phyloP scores from a whole-genome alignment of 352 stramenopile species.

The Pythium utonaiense region DNA sequence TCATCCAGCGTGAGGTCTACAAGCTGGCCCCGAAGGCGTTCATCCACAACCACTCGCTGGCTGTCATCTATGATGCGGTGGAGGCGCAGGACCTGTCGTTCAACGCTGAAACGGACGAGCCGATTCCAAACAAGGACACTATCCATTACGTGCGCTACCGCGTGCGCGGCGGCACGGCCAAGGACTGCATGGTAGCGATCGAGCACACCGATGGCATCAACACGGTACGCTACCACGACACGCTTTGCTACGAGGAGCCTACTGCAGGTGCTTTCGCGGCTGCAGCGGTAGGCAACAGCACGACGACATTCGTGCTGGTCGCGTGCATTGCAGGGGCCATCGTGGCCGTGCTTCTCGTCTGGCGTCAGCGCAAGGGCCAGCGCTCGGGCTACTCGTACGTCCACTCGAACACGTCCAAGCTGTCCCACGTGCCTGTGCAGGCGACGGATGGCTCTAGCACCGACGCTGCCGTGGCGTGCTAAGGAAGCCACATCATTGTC shows the following conservation, averaged over 20 bases:
- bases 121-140: constrained; percentile 18
- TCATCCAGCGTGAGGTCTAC: constrained; percentile 45
- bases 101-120: constrained; percentile 14
- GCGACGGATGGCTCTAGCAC: constrained; percentile 17
- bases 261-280: constrained; percentile 16
- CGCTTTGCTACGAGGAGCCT: constrained; percentile 41
- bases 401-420: constrained; percentile 39
- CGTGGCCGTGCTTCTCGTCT: constrained; percentile 34
- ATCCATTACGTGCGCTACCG: constrained; percentile 60
- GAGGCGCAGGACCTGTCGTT: constrained; percentile 47
- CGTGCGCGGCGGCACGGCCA: constrained; percentile 25
- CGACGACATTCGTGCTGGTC: constrained; percentile 35
- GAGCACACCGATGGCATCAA: constrained; percentile 38
- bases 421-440: constrained; percentile 31
- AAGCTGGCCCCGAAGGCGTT: constrained; percentile 31
- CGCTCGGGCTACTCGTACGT: constrained; percentile 64
- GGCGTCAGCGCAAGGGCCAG: constrained; percentile 43
- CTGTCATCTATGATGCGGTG: constrained; percentile 47
- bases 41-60: constrained; percentile 36
- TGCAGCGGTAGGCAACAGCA: constrained; percentile 22
- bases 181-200: constrained; percentile 57
- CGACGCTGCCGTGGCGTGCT: constrained; percentile 36
- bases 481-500: neutral
- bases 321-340: constrained; percentile 30
- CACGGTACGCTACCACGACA: constrained; percentile 54